A percentile compares a stretch with the other conserved stretches of the same genome.
Evolutionary conservation across 495 filamentous ascomycete species (phyloP).

Genomic region (Sordaria brevicollis): DNA sequence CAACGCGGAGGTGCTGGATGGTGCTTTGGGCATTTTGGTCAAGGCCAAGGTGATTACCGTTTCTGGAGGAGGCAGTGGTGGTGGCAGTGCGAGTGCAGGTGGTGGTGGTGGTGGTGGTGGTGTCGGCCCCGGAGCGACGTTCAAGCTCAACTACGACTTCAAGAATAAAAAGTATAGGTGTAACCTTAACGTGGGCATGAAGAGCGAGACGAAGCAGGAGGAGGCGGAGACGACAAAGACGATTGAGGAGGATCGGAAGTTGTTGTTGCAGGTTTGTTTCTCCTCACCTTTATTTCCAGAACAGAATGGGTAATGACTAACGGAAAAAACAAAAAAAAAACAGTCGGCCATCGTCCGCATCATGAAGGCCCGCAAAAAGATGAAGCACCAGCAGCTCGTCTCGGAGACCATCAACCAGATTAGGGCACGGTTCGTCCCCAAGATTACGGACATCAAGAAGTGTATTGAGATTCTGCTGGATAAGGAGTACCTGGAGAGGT

Average conservation of each 20-base stretch:
- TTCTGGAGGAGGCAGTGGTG: slow-evolving; percentile 46
- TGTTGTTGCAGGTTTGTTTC: slow-evolving; percentile 87
- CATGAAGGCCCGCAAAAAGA: slow-evolving; percentile 98
- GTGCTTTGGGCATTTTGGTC: slow-evolving; percentile 69
- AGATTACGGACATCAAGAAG: slow-evolving; percentile 95
- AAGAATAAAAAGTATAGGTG: slow-evolving; percentile 96
- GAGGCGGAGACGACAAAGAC: slow-evolving; percentile 97
- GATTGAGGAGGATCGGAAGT: slow-evolving; percentile 94
- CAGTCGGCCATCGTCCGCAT: slow-evolving; percentile 97
- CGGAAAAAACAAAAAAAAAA: not conserved
- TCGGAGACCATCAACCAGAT: slow-evolving; percentile 93
- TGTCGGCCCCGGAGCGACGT: slow-evolving; percentile 63
- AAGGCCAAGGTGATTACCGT: slow-evolving; percentile 81
- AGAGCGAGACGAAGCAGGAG: slow-evolving; percentile 90
- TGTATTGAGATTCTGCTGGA: slow-evolving; percentile 98
- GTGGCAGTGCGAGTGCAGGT: too few relatives aligned
- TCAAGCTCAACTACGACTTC: slow-evolving; percentile 82
- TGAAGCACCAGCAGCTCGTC: slow-evolving; percentile 92
- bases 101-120: slow-evolving; percentile 63
- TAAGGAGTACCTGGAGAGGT: slow-evolving; percentile 95
- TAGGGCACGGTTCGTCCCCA: slow-evolving; percentile 84
- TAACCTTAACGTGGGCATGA: slow-evolving; percentile 90
- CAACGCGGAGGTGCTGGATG: slow-evolving; percentile 69
- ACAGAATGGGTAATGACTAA: too few relatives aligned
- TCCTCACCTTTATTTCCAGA: slow-evolving; percentile 27